phyloP scores from a whole-genome alignment of 495 filamentous ascomycete species.

The Tuber borchii region DNA sequence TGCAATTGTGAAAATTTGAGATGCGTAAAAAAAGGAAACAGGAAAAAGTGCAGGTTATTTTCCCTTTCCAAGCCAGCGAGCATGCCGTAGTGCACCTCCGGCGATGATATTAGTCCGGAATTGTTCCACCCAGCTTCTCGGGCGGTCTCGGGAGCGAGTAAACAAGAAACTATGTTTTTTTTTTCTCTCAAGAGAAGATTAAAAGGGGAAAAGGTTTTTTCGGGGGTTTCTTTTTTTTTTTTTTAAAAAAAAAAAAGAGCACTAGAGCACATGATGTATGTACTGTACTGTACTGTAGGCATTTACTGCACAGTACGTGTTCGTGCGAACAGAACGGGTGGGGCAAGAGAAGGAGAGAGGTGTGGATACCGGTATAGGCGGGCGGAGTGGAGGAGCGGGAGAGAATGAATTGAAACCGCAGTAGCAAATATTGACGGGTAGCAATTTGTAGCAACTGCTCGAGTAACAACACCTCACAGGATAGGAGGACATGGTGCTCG shows the following conservation, averaged over 20 bases:
- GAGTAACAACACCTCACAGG: background rate
- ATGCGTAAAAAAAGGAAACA: background rate
- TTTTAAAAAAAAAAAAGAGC: background rate
- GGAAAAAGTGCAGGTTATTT: background rate
- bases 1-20: background rate
- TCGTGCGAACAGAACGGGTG: background rate
- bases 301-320: background rate
- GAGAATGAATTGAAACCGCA: background rate
- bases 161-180: background rate
- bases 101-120: background rate
- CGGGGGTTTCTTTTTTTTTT: no score
- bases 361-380: background rate
- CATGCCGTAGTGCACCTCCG: background rate
- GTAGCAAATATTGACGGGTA: background rate
- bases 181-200: background rate
- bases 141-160: constrained; percentile 4
- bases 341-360: background rate
- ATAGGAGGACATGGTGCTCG: background rate
- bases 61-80: background rate
- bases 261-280: background rate
- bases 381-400: background rate
- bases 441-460: background rate
- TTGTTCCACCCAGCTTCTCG: background rate
- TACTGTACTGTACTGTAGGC: background rate
- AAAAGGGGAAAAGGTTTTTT: background rate